Percentiles rank a stretch among this genome's conserved stretches.
Conservation (phyloP, 176 grass and related monocot genomes). For the Phoenix roebelenii region DNA sequence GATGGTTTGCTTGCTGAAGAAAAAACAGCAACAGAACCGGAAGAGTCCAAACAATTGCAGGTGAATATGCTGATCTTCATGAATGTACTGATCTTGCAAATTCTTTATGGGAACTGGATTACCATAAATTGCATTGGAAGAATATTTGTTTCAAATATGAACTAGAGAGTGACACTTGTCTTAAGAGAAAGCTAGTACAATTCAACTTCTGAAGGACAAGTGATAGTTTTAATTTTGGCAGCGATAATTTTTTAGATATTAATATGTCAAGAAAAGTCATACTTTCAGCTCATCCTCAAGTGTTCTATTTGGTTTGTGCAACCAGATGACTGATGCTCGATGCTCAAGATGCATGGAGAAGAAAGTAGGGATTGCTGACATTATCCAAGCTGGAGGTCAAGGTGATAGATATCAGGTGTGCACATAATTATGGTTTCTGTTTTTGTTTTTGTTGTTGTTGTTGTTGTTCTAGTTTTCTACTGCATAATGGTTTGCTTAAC, state of each 20-base stretch:
- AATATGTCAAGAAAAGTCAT: no score
- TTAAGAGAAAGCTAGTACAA: no score
- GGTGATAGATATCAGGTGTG: slow-evolving; percentile 88
- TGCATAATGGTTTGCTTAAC: not conserved
- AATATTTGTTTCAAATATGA: no score
- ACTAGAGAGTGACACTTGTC: no score
- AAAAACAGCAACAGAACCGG: slow-evolving; percentile 66
- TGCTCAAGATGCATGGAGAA: slow-evolving; percentile 71
- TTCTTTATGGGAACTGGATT: no score
- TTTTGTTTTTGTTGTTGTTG: no score
- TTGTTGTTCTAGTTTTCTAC: not conserved
- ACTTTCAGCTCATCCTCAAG: not conserved
- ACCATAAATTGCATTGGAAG: no score
- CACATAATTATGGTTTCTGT: not conserved
- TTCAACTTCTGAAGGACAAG: no score
- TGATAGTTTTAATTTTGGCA: no score
- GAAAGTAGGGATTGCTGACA: slow-evolving; percentile 64
- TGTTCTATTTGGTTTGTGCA: slow-evolving; percentile 12
- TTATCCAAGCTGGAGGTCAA: slow-evolving; percentile 68
- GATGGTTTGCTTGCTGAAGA: slow-evolving; percentile 64
- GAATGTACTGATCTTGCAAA: no score
- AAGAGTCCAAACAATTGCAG: slow-evolving; percentile 69
- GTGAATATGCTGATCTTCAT: slow-evolving; percentile 11
- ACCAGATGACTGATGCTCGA: slow-evolving; percentile 84
- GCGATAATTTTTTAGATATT: no score